Conservation (phyloP, 371 early-diverging fungal genomes). For the Apophysomyces sp. region DNA sequence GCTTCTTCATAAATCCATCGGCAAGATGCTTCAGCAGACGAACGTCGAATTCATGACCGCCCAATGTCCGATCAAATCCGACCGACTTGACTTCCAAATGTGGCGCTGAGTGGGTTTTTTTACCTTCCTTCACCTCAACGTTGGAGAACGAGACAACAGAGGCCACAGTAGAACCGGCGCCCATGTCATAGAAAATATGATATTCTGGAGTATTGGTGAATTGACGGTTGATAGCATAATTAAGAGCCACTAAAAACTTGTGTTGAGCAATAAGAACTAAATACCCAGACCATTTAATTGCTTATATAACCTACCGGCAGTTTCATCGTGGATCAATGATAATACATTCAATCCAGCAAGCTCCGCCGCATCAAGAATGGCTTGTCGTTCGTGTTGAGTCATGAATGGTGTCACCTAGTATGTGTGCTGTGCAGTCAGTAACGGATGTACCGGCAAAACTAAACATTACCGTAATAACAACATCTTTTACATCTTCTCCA, state of each 20-base stretch:
- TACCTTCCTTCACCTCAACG: constrained; percentile 59
- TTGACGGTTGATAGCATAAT: constrained; percentile 81
- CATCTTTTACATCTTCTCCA: constrained; percentile 77
- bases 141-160: constrained; percentile 83
- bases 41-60: constrained; percentile 87
- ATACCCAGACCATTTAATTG: not conserved
- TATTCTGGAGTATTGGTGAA: constrained; percentile 73
- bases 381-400: constrained; percentile 88
- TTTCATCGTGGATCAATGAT: constrained; percentile 87
- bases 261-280: not conserved
- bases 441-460: not conserved
- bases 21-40: constrained; percentile 78
- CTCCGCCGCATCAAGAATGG: constrained; percentile 92
- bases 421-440: not conserved
- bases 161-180: constrained; percentile 91
- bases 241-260: constrained; percentile 75
- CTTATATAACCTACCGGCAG: constrained; percentile 65
- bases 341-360: constrained; percentile 87
- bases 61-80: constrained; percentile 84
- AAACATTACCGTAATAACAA: constrained; percentile 80
- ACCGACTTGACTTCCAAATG: constrained; percentile 80
- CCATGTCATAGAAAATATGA: constrained; percentile 96
- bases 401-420: constrained; percentile 86
- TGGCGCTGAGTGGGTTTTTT: constrained; percentile 55
- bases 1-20: constrained; percentile 63